Conservation (phyloP, 1,284 basidiomycete genomes). For the Cryptococcus sp. region DNA sequence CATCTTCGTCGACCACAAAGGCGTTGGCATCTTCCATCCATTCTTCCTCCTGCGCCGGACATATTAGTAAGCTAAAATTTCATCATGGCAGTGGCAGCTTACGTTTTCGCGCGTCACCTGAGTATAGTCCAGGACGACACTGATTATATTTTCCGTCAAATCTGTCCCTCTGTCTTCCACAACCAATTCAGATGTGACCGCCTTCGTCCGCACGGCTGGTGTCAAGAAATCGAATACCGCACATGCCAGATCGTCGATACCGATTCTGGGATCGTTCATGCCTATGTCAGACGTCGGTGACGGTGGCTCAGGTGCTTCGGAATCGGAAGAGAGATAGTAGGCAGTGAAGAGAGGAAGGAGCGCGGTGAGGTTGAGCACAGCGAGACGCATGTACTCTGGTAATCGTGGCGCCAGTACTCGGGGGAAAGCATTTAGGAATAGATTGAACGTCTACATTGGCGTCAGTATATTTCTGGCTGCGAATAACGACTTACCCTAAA, state of each 20-base stretch:
- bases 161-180: conserved; percentile 52
- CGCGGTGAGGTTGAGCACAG: conserved; percentile 66
- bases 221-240: conserved; percentile 80
- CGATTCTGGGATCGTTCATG: conserved; percentile 60
- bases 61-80: not conserved
- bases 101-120: conserved; percentile 91
- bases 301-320: conserved; percentile 56
- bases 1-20: conserved; percentile 93
- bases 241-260: conserved; percentile 67
- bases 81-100: conserved; percentile 33
- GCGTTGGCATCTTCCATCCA: conserved; percentile 88
- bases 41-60: conserved; percentile 69
- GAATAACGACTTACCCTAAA: conserved; percentile 64
- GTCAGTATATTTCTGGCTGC: conserved; percentile 4
- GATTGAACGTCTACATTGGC: conserved; percentile 65
- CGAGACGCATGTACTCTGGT: conserved; percentile 62
- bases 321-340: conserved; percentile 63
- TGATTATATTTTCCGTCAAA: conserved; percentile 60
- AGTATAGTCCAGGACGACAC: conserved; percentile 67
- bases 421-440: conserved; percentile 74
- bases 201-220: conserved; percentile 58
- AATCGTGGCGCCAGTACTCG: conserved; percentile 65
- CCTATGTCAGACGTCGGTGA: conserved; percentile 64
- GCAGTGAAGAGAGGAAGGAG: conserved; percentile 68
- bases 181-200: conserved; percentile 18